These are phyloP conservation scores for Stachybotrys echinatus DNA, from an alignment of 2,329 filamentous ascomycete genomes.

Conservation along the genomic window DNA sequence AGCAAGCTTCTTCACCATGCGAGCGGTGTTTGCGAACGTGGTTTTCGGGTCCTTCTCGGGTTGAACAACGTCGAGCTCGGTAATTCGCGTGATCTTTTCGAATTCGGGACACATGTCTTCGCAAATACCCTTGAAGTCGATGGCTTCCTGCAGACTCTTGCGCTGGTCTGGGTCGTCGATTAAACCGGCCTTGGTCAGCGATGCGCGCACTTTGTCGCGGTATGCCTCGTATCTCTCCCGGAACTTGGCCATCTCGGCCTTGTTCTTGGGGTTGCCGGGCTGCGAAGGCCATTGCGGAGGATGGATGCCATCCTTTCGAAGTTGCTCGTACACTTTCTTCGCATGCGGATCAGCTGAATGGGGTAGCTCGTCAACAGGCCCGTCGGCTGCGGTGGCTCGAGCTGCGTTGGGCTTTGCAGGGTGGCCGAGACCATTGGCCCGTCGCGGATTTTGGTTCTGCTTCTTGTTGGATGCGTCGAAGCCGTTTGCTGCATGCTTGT, in stretches of 20 bases:
- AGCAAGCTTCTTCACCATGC: conserved; percentile 64
- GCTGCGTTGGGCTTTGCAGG: conserved; percentile 7
- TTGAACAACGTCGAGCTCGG: conserved; percentile 51
- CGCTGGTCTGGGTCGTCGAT: conserved; percentile 62
- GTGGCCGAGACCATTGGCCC: conserved; percentile 12
- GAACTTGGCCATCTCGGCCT: conserved; percentile 47
- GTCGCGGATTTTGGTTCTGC: conserved; percentile 8
- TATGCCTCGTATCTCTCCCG: conserved; percentile 53
- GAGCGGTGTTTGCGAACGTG: conserved; percentile 39
- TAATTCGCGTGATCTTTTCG: conserved; percentile 58
- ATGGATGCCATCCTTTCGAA: conserved; percentile 48
- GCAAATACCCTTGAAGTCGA: conserved; percentile 63
- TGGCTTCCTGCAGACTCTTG: conserved; percentile 57
- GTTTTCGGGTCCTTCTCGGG: conserved; percentile 46
- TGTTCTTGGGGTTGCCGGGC: conserved; percentile 46
- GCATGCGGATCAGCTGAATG: conserved; percentile 35
- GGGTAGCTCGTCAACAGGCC: conserved; percentile 11
- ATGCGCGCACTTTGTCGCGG: conserved; percentile 49
- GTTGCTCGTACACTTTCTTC: conserved; percentile 43
- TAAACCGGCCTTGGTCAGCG: conserved; percentile 52
- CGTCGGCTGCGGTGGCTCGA: conserved; percentile 12
- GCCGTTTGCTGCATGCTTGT: conserved; percentile 11
- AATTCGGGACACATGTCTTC: conserved; percentile 67
- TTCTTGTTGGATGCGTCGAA: conserved; percentile 9
- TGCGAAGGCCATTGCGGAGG: conserved; percentile 52